Evolutionary conservation across 2,329 filamentous ascomycete species (phyloP).

Genomic region (Fusarium abutilonis): DNA sequence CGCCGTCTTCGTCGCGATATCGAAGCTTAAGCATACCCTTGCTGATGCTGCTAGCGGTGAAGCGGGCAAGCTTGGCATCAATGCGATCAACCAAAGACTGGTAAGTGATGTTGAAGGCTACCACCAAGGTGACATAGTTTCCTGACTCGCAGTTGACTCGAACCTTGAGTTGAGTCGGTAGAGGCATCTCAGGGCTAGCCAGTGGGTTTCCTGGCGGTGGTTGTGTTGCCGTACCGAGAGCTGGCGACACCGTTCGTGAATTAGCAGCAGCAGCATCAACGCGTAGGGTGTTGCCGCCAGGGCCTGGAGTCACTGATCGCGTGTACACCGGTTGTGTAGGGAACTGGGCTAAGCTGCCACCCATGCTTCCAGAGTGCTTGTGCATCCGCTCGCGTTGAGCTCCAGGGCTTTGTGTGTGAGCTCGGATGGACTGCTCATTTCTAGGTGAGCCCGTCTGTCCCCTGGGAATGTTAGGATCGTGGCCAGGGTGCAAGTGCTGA

Average conservation of each 20-base stretch:
- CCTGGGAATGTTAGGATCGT: constrained; percentile 74
- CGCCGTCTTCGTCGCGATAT: constrained; percentile 91
- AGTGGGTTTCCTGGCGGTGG: constrained; percentile 43
- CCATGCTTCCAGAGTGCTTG: constrained; percentile 59
- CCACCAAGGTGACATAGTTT: constrained; percentile 94
- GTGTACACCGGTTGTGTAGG: constrained; percentile 64
- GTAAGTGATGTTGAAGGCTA: constrained; percentile 93
- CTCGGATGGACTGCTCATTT: constrained; percentile 72
- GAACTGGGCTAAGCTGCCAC: constrained; percentile 65
- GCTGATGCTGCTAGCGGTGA: constrained; percentile 84
- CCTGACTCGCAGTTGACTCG: constrained; percentile 89
- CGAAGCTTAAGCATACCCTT: constrained; percentile 85
- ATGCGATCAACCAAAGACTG: constrained; percentile 94
- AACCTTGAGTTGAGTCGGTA: constrained; percentile 86
- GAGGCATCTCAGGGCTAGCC: constrained; percentile 61
- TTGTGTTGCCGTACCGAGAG: constrained; percentile 51
- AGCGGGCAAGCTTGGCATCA: constrained; percentile 90
- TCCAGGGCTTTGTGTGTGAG: constrained; percentile 76
- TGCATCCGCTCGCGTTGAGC: constrained; percentile 69
- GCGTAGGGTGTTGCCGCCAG: constrained; percentile 50
- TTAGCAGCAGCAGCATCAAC: constrained; percentile 54
- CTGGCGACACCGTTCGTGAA: constrained; percentile 59
- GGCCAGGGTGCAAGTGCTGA: constrained; percentile 69
- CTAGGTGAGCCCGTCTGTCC: constrained; percentile 85
- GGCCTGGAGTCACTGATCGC: constrained; percentile 58